Evolutionary conservation across 2,329 filamentous ascomycete genomes (phyloP).

Genomic region (Pseudogymnoascus sp.): DNA sequence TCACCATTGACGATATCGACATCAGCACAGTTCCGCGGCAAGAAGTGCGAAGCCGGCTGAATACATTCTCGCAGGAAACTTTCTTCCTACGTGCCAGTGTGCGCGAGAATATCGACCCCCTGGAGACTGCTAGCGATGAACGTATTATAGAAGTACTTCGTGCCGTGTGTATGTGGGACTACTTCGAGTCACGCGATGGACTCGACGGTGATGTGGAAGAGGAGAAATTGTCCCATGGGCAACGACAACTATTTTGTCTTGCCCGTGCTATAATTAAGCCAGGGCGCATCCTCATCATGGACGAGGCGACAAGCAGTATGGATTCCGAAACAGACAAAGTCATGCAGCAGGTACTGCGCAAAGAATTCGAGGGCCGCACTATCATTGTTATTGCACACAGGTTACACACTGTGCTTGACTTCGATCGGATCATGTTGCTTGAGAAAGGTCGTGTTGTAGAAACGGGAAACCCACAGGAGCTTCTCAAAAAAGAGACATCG

Average conservation of each 20-base stretch:
- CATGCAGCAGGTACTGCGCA: constrained; percentile 45
- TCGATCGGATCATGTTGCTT: constrained; percentile 41
- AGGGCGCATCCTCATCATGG: constrained; percentile 33
- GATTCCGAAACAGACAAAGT: constrained; percentile 48
- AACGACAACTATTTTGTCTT: constrained; percentile 41
- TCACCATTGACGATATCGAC: constrained; percentile 80
- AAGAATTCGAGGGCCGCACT: constrained; percentile 45
- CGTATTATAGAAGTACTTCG: constrained; percentile 76
- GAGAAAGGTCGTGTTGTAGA: constrained; percentile 59
- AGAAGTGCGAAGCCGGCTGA: constrained; percentile 80
- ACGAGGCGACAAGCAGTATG: constrained; percentile 41
- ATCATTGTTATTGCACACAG: constrained; percentile 35
- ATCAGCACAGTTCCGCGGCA: constrained; percentile 79
- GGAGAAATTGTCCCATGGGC: constrained; percentile 66
- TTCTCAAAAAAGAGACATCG: not conserved
- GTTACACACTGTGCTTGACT: constrained; percentile 39
- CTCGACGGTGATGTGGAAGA: constrained; percentile 38
- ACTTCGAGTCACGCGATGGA: constrained; percentile 31
- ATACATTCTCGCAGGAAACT: constrained; percentile 91
- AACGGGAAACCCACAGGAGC: constrained; percentile 43
- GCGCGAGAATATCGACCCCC: constrained; percentile 82
- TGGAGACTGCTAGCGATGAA: constrained; percentile 72
- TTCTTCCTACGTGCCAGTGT: constrained; percentile 85
- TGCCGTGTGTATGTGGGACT: constrained; percentile 48
- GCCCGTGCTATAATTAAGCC: constrained; percentile 36